Evolutionary conservation across 805 yeast species (phyloP).

Genomic region (Isabelozyma pseudorhagii): DNA sequence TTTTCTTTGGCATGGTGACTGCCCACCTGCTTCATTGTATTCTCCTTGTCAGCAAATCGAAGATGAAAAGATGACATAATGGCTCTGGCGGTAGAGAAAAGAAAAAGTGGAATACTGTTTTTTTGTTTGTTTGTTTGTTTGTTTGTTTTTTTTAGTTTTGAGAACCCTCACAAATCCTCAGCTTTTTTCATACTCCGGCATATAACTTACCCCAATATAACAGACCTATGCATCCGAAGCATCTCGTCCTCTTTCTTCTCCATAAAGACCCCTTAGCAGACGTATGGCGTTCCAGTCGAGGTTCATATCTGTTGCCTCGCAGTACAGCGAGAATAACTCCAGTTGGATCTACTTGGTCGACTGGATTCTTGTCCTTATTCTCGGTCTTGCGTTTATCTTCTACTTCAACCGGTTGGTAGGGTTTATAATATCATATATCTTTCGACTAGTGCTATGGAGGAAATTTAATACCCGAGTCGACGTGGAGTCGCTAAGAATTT

Average conservation of each 20-base stretch:
- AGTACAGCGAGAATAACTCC: slow-evolving; percentile 20
- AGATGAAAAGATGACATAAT: not conserved
- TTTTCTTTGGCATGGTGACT: not conserved
- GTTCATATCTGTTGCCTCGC: slow-evolving; percentile 22
- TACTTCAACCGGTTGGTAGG: slow-evolving; percentile 76
- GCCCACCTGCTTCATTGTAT: slow-evolving; percentile 2
- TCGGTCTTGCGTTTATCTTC: slow-evolving; percentile 64
- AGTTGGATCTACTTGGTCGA: slow-evolving; percentile 75
- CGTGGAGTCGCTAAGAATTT: slow-evolving; percentile 70
- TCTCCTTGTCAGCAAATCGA: slow-evolving; percentile 9
- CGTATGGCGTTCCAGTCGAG: slow-evolving; percentile 23
- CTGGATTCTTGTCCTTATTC: slow-evolving; percentile 69
- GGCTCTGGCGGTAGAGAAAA: not conserved
- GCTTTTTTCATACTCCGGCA: not conserved
- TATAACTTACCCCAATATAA: not conserved
- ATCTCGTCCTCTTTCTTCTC: too few species aligned
- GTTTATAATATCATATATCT: slow-evolving; percentile 45
- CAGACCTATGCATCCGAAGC: not conserved
- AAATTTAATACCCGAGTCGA: slow-evolving; percentile 54
- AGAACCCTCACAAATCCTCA: not conserved
- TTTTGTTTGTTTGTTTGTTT: not conserved
- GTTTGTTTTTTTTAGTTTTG: not conserved
- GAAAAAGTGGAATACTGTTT: not conserved
- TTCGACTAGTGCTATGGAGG: slow-evolving; percentile 64
- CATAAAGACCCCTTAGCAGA: too few species aligned